Conservation (phyloP, 345 rosid genomes). For the Dimocarpus longan region DNA sequence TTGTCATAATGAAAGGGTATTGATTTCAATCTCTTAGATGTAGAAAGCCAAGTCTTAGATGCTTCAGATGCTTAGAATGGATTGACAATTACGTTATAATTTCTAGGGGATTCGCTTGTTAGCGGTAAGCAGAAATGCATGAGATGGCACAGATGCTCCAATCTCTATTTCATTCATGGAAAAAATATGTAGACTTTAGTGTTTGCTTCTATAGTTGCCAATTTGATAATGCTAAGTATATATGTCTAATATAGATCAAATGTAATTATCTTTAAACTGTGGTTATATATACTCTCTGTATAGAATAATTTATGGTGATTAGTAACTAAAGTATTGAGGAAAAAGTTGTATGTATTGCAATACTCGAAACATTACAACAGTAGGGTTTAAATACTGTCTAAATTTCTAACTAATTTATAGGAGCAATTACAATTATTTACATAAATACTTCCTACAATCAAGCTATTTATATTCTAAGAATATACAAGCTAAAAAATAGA, state of each 20-base stretch:
- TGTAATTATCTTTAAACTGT: conserved; percentile 1
- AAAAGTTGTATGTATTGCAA: too few relatives aligned
- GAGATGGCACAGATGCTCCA: neutral
- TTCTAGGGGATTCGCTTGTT: neutral
- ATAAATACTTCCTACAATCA: too few relatives aligned
- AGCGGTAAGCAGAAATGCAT: neutral
- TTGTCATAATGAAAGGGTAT: neutral
- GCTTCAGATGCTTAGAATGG: conserved; percentile 2
- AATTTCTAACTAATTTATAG: too few relatives aligned
- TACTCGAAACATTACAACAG: too few relatives aligned
- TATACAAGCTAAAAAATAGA: too few relatives aligned
- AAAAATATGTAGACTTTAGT: neutral
- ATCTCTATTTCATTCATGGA: neutral
- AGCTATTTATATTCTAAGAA: too few relatives aligned
- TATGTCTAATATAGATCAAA: neutral
- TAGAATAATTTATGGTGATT: conserved; percentile 17
- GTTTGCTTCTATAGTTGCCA: neutral
- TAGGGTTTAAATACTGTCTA: too few relatives aligned
- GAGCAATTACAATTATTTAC: too few relatives aligned
- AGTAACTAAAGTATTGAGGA: too few relatives aligned
- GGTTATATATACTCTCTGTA: conserved; percentile 8
- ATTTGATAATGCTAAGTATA: conserved; percentile 3
- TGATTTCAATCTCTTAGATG: neutral
- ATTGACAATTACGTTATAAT: neutral
- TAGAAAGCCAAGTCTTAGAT: conserved; percentile 10